A percentile compares a stretch with the other conserved stretches of the same genome.
phyloP scores from a whole-genome alignment of 2,329 filamentous ascomycete species.

The Exophiala bonariae region DNA sequence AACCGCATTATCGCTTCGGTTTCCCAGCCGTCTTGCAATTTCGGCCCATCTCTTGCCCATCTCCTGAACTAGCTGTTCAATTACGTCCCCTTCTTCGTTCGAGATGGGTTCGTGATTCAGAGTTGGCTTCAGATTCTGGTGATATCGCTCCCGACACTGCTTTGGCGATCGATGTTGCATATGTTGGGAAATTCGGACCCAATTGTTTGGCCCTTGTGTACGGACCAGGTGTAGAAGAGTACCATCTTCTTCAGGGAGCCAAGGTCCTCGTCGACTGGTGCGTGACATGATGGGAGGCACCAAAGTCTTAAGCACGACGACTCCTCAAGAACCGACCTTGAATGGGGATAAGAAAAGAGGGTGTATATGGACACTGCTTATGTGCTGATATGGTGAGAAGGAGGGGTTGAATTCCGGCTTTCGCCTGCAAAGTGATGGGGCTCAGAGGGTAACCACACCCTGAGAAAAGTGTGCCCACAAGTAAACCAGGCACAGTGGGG shows the following conservation, averaged over 20 bases:
- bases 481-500: no score
- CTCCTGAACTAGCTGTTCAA: constrained; percentile 73
- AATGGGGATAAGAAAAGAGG: no score
- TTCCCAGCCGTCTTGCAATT: constrained; percentile 77
- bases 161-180: constrained; percentile 82
- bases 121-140: constrained; percentile 83
- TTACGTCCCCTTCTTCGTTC: constrained; percentile 67
- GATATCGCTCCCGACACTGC: constrained; percentile 91
- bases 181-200: constrained; percentile 79
- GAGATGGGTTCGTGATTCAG: constrained; percentile 74
- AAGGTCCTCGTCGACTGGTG: constrained; percentile 73
- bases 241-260: constrained; percentile 76
- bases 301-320: no score
- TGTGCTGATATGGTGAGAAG: no score
- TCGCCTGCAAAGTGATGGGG: no score
- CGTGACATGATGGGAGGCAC: constrained; percentile 39
- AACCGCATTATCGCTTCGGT: constrained; percentile 89
- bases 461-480: no score
- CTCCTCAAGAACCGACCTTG: no score
- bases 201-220: constrained; percentile 76
- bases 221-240: constrained; percentile 70
- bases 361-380: no score
- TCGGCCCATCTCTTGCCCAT: constrained; percentile 92
- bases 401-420: no score
- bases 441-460: no score